Percentiles rank a stretch among this genome's conserved stretches.
These are phyloP conservation scores for Triticum aestivum DNA, from an alignment of 176 grass and related monocot species.

Conservation along the genomic window IWGSC_CS_RefSeq_v2.1 NC_057809.1:193602793-193603292, in stretches of 20 bases:
- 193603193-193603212: no score
- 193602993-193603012: neutral
- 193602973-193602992: neutral
- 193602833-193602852: neutral
- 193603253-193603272: no score
- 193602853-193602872: neutral
- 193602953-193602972: neutral
- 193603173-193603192: no score
- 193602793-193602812: fast-evolving
- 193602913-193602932: neutral
- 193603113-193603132: neutral
- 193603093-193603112: neutral
- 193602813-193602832: neutral
- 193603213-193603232: no score
- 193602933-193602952: neutral
- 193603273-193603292: no score
- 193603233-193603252: no score
- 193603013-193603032: neutral
- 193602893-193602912: neutral
- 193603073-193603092: neutral
- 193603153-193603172: no score
- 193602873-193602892: constrained; percentile 20
- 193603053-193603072: no score
- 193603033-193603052: neutral
- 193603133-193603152: no score